Evolutionary conservation across 345 rosid species (phyloP).

Genomic region (Camelina sativa): DNA sequence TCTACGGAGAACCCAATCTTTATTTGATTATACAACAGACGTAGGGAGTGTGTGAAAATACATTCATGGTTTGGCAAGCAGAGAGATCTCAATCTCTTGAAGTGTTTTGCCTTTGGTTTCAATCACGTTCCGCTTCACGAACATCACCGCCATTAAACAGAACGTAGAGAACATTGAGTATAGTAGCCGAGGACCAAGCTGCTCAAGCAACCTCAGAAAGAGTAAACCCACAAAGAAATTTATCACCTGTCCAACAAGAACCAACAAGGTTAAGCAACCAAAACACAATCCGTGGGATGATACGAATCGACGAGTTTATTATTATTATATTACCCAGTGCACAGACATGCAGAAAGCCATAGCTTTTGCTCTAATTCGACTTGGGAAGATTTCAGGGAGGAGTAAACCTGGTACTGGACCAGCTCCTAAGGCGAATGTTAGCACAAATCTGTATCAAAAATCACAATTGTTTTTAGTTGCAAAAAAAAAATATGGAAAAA

Average conservation of each 20-base stretch:
- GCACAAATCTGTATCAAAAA: slow-evolving; percentile 71
- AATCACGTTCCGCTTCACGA: slow-evolving; percentile 79
- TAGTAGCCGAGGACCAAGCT: slow-evolving; percentile 77
- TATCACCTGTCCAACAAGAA: slow-evolving; percentile 61
- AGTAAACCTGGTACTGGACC: slow-evolving; percentile 98
- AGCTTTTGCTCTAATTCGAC: slow-evolving; percentile 94
- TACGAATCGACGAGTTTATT: not conserved
- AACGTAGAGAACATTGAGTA: slow-evolving; percentile 78
- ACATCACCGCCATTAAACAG: slow-evolving; percentile 82
- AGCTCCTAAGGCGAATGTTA: slow-evolving; percentile 93
- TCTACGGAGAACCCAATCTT: not conserved
- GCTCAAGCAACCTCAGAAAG: slow-evolving; percentile 80
- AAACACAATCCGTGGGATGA: not conserved
- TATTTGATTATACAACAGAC: slow-evolving; percentile 20
- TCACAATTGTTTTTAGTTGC: not conserved
- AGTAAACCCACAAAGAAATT: slow-evolving; percentile 97
- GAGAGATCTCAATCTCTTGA: slow-evolving; percentile 96
- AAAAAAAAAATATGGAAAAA: not conserved
- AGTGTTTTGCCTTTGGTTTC: slow-evolving; percentile 98
- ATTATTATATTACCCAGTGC: slow-evolving; percentile 80
- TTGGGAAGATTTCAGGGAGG: slow-evolving; percentile 90
- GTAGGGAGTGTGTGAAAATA: not conserved
- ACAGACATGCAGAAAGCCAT: slow-evolving; percentile 97
- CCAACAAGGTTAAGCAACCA: slow-evolving; percentile 12
- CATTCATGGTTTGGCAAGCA: slow-evolving; percentile 52